Percentiles rank a stretch among this genome's conserved stretches.
Conservation (phyloP, 805 yeast species). For the Komagataella pastoris region DNA sequence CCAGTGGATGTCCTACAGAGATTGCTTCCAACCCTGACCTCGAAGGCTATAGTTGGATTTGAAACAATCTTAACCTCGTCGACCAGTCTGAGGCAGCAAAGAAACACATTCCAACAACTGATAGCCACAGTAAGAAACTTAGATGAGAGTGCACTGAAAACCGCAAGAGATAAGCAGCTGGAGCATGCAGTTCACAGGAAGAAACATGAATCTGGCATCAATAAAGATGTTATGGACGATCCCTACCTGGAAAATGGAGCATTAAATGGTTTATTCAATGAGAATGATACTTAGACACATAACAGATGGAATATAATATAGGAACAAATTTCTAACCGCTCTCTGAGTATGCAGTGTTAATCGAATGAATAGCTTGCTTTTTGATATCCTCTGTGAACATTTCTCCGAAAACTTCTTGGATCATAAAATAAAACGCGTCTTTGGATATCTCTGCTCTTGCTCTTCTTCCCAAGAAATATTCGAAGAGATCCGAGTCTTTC, state of each 20-base stretch:
- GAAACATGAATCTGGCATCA: constrained; percentile 24
- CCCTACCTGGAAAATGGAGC: constrained; percentile 65
- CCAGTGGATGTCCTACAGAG: constrained; percentile 49
- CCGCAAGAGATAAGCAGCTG: constrained; percentile 36
- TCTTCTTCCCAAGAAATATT: constrained; percentile 16
- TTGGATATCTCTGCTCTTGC: constrained; percentile 13
- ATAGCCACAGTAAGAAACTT: constrained; percentile 47
- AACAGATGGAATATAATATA: not conserved
- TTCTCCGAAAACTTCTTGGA: constrained; percentile 12
- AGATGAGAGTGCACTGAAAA: constrained; percentile 22
- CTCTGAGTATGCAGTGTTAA: not conserved
- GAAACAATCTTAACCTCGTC: constrained; percentile 52
- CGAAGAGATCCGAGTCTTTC: constrained; percentile 11
- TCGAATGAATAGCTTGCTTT: not conserved
- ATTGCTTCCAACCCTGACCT: constrained; percentile 38
- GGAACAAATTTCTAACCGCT: not conserved
- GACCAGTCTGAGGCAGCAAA: constrained; percentile 64
- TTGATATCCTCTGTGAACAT: constrained; percentile 7
- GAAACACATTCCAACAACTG: constrained; percentile 67
- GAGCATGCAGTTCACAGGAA: constrained; percentile 36
- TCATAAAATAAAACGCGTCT: constrained; percentile 11
- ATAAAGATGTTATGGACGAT: constrained; percentile 48
- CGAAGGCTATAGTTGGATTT: constrained; percentile 46
- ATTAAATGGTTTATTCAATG: constrained; percentile 43
- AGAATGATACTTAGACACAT: constrained; percentile 4